Evolutionary conservation across 768 basidiomycete species (phyloP).

Genomic region (Kwoniella pini): DNA sequence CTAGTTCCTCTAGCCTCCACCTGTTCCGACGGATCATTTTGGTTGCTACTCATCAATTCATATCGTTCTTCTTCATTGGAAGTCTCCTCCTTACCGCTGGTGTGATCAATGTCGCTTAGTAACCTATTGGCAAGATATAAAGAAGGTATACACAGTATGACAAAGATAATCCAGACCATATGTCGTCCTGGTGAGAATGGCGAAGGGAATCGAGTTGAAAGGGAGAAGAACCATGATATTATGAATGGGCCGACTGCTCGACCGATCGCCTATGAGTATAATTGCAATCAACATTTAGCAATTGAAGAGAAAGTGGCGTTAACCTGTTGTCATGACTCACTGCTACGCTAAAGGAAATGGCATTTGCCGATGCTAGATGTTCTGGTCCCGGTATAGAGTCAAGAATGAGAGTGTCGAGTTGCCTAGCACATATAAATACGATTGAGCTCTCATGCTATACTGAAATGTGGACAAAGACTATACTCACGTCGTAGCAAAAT

Average conservation of each 20-base stretch:
- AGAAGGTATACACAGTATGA: conserved; percentile 24
- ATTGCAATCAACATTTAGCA: too few relatives aligned
- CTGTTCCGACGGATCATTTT: background rate
- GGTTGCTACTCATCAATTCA: conserved; percentile 12
- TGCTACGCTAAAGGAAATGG: conserved; percentile 37
- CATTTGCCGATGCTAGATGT: conserved; percentile 39
- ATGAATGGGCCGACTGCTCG: conserved; percentile 39
- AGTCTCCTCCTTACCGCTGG: background rate
- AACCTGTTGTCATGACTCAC: conserved; percentile 16
- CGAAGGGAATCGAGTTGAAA: conserved; percentile 30
- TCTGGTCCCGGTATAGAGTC: conserved; percentile 37
- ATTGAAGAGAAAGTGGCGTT: too few relatives aligned
- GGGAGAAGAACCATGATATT: conserved; percentile 36
- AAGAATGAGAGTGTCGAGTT: conserved; percentile 34
- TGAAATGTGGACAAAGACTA: too few relatives aligned
- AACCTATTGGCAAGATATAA: conserved; percentile 25
- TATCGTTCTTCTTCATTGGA: conserved; percentile 20
- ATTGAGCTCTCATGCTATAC: too few relatives aligned
- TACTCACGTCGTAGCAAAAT: conserved; percentile 41
- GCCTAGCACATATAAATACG: too few relatives aligned
- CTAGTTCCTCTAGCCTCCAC: conserved; percentile 5
- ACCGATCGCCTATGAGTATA: conserved; percentile 29
- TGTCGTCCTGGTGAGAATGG: conserved; percentile 29
- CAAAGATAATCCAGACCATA: conserved; percentile 37
- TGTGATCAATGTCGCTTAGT: background rate